Evolutionary conservation across 2,329 filamentous ascomycete genomes (phyloP).

Genomic region (Microcyclospora tardicrescens): DNA sequence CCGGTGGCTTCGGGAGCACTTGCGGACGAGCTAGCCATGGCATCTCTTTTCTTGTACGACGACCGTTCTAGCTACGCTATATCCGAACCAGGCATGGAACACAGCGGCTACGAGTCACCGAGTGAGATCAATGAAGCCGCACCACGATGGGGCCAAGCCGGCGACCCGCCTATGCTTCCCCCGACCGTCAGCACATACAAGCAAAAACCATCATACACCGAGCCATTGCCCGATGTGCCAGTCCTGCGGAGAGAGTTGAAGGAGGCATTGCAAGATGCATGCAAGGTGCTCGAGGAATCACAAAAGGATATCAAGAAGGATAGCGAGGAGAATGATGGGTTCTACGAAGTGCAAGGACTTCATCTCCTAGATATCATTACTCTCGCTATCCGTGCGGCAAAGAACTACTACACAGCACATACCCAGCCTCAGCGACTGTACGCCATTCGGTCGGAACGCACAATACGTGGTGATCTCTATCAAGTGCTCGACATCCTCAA

Average conservation of each 20-base stretch:
- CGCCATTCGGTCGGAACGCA: slow-evolving; percentile 73
- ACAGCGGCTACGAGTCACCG: slow-evolving; percentile 39
- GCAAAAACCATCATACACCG: slow-evolving; percentile 65
- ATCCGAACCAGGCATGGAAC: slow-evolving; percentile 22
- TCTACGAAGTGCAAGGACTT: slow-evolving; percentile 81
- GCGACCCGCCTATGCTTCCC: slow-evolving; percentile 71
- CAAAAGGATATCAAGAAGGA: slow-evolving; percentile 16
- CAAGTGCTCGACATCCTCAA: slow-evolving; percentile 83
- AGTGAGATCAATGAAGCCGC: slow-evolving; percentile 36
- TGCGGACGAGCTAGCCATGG: slow-evolving; percentile 13
- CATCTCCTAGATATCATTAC: slow-evolving; percentile 88
- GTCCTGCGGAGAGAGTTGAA: slow-evolving; percentile 61
- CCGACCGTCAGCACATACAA: slow-evolving; percentile 95
- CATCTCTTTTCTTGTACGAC: slow-evolving; percentile 15
- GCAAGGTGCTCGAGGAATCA: slow-evolving; percentile 52
- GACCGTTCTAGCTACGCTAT: slow-evolving; percentile 15
- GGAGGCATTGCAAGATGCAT: slow-evolving; percentile 55
- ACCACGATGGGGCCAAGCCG: slow-evolving; percentile 40
- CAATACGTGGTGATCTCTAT: slow-evolving; percentile 72
- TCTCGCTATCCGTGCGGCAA: slow-evolving; percentile 86
- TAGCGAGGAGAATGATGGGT: slow-evolving; percentile 43
- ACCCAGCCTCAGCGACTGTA: slow-evolving; percentile 75
- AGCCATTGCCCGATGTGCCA: slow-evolving; percentile 69
- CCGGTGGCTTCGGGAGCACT: slow-evolving; percentile 11
- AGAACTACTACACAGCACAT: slow-evolving; percentile 91